Conservation (phyloP, 768 basidiomycete genomes). For the Russula vinacea region DNA sequence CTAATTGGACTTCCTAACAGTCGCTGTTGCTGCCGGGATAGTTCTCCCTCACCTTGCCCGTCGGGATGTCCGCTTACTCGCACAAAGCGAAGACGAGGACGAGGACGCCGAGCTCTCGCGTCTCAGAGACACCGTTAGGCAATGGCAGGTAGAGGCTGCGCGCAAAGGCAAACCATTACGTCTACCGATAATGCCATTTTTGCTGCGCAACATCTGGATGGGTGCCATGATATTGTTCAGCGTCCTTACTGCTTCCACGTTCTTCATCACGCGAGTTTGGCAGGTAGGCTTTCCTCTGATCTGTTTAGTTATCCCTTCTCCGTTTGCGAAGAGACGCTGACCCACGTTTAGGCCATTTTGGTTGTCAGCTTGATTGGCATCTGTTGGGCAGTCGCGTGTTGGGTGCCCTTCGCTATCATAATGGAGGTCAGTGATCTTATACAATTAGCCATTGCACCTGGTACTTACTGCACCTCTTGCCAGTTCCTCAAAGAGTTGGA, state of each 20-base stretch:
- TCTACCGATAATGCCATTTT: constrained; percentile 85
- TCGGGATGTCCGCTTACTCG: constrained; percentile 77
- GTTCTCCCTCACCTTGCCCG: constrained; percentile 77
- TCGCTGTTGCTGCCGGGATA: constrained; percentile 80
- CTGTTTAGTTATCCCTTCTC: background rate
- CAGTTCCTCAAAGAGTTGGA: constrained; percentile 30
- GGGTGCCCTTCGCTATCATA: constrained; percentile 96
- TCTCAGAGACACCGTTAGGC: constrained; percentile 64
- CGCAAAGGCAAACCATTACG: constrained; percentile 68
- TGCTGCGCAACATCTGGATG: constrained; percentile 92
- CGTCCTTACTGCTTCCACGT: constrained; percentile 74
- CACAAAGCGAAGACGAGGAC: constrained; percentile 63
- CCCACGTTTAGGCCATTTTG: constrained; percentile 59
- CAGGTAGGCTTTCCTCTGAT: constrained; percentile 46
- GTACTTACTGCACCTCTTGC: background rate
- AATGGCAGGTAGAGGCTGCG: constrained; percentile 85
- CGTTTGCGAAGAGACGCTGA: background rate
- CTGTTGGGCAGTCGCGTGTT: constrained; percentile 97
- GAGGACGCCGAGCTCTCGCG: constrained; percentile 72
- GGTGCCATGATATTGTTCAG: constrained; percentile 81
- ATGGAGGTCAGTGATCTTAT: constrained; percentile 68
- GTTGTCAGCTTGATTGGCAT: constrained; percentile 85
- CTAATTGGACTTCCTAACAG: constrained; percentile 41
- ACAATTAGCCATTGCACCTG: background rate
- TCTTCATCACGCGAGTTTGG: constrained; percentile 78